phyloP scores from a whole-genome alignment of 495 filamentous ascomycete genomes.

The Talaromyces adpressus region DNA sequence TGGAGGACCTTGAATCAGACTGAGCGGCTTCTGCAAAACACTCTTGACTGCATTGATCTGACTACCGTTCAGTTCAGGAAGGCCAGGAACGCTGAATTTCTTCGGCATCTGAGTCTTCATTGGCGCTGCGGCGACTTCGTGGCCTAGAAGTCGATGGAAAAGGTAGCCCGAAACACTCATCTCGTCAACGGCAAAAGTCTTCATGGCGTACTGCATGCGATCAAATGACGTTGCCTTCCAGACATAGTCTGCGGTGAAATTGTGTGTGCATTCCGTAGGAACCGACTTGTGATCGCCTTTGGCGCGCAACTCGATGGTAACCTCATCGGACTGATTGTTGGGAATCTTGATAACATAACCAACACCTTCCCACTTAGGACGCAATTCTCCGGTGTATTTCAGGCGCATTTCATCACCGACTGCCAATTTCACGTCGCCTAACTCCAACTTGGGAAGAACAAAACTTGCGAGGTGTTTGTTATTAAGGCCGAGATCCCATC shows the following conservation, averaged over 20 bases:
- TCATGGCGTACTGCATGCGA: conserved; percentile 99
- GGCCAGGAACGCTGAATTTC: conserved; percentile 91
- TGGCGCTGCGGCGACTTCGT: conserved; percentile 90
- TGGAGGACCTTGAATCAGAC: conserved; percentile 93
- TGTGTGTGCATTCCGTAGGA: conserved; percentile 94
- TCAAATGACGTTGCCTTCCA: conserved; percentile 99
- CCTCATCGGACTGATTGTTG: conserved; percentile 98
- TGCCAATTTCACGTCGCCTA: conserved; percentile 95
- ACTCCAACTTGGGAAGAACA: conserved; percentile 90
- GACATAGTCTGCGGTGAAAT: conserved; percentile 97
- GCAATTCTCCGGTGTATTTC: conserved; percentile 91
- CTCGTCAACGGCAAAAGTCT: conserved; percentile 97
- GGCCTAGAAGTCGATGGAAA: conserved; percentile 93
- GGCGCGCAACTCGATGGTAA: conserved; percentile 87
- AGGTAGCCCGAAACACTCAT: conserved; percentile 99
- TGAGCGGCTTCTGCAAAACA: conserved; percentile 86
- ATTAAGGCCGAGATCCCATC: conserved; percentile 94
- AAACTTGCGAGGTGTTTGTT: conserved; percentile 98
- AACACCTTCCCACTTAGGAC: conserved; percentile 93
- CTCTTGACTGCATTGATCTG: conserved; percentile 97
- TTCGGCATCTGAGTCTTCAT: conserved; percentile 97
- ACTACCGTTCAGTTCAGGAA: conserved; percentile 92
- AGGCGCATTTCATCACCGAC: conserved; percentile 98
- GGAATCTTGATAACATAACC: conserved; percentile 99
- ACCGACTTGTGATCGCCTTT: conserved; percentile 90